Evolutionary conservation across 441 rosid species (phyloP).

Genomic region (Flueggea neowawraea): DNA sequence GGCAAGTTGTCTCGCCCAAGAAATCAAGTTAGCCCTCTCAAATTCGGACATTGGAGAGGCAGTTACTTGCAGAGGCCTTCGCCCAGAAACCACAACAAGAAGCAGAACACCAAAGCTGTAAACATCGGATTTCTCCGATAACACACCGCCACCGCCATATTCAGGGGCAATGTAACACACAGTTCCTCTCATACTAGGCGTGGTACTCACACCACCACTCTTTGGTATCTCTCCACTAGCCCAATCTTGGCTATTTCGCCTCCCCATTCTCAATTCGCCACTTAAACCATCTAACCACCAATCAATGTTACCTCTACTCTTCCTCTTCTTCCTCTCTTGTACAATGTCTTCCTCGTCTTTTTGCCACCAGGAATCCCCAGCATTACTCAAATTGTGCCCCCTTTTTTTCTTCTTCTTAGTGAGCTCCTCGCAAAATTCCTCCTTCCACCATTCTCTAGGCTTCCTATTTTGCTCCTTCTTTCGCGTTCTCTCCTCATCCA

Average conservation of each 20-base stretch:
- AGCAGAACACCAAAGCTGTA: constrained; percentile 84
- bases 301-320: constrained; percentile 65
- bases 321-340: constrained; percentile 50
- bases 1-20: constrained; percentile 85
- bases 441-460: constrained; percentile 96
- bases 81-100: constrained; percentile 75
- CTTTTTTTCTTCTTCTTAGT: constrained; percentile 64
- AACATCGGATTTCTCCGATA: constrained; percentile 87
- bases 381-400: constrained; percentile 9
- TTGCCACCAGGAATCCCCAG: constrained; percentile 55
- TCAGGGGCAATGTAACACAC: constrained; percentile 92
- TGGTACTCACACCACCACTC: constrained; percentile 76
- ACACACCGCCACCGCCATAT: constrained; percentile 60
- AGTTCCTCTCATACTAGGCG: constrained; percentile 98
- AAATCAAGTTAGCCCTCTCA: constrained; percentile 78
- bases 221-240: constrained; percentile 66
- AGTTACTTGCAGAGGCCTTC: constrained; percentile 81
- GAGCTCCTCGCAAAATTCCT: constrained; percentile 82
- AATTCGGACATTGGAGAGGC: constrained; percentile 74
- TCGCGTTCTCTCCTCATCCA: constrained; percentile 56
- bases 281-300: constrained; percentile 45
- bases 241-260: constrained; percentile 58
- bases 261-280: constrained; percentile 54
- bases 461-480: constrained; percentile 69
- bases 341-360: constrained; percentile 42